phyloP scores from a whole-genome alignment of 371 early-diverging fungal genomes.

The Mortierella sp. region DNA sequence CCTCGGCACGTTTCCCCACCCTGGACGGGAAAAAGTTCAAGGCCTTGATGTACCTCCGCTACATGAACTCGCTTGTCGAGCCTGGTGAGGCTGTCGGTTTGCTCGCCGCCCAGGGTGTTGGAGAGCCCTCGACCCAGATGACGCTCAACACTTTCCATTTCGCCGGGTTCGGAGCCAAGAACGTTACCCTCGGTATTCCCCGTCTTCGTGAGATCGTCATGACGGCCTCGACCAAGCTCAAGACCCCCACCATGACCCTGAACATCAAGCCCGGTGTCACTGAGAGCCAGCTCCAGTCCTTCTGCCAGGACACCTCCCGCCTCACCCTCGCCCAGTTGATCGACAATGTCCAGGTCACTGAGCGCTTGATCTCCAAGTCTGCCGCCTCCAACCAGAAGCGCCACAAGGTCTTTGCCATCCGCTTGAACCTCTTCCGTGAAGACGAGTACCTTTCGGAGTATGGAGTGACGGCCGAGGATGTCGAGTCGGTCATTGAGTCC shows the following conservation, averaged over 20 bases:
- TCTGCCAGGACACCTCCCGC: conserved; percentile 74
- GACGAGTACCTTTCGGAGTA: conserved; percentile 85
- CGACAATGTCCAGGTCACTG: conserved; percentile 83
- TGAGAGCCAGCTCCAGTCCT: conserved; percentile 68
- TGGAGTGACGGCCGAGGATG: conserved; percentile 73
- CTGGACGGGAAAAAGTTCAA: conserved; percentile 82
- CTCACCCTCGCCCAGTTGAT: conserved; percentile 87
- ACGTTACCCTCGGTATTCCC: conserved; percentile 99
- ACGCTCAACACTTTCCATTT: conserved; percentile 99
- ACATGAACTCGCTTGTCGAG: conserved; percentile 93
- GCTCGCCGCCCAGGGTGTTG: conserved; percentile 98
- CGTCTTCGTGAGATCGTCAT: conserved; percentile 99
- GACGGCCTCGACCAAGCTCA: conserved; percentile 96
- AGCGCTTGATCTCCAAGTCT: conserved; percentile 67
- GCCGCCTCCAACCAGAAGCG: conserved; percentile 66
- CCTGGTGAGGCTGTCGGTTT: conserved; percentile 99
- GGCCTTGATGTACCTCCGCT: conserved; percentile 93
- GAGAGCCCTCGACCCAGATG: conserved; percentile 99
- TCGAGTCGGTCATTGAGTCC: conserved; percentile 81
- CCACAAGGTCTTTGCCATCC: conserved; percentile 81
- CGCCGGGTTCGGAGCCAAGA: conserved; percentile 99
- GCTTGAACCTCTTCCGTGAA: conserved; percentile 86
- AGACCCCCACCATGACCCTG: conserved; percentile 96
- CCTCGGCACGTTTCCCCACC: conserved; percentile 67
- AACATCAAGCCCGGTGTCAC: conserved; percentile 79